Base-by-base conservation (phyloP, 306 rosid genomes). In the Vicia faba region DNA sequence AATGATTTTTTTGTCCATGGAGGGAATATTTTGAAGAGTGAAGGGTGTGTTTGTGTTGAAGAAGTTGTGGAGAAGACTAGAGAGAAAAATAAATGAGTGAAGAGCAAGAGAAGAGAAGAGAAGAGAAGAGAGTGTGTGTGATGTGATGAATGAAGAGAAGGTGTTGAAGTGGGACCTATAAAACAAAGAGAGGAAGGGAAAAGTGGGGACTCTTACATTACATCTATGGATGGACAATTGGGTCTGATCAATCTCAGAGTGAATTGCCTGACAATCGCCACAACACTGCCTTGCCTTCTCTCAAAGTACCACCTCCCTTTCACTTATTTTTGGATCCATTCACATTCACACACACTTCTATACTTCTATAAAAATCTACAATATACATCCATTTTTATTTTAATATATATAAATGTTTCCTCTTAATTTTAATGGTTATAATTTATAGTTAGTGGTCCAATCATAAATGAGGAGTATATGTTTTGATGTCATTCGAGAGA, bases 1-100 rank as follows among this genome's bases (percentile, higher is more conserved):
- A 15, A 8, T 48, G 12, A 49, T 45, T 70, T 87, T 89, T 76
- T 89, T 89, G 75, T 92, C 97, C 96, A 92, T 92, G 15, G 11
- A 75, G 72, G 12, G 68, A 51, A 51, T 51, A 19, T 9, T 51
- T 51, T 51, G 13, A 18, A 55, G 38, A 26, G 36, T 55, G 19
- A 55, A 48, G 20, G 8, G 25, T 1, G 11, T 18, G 55, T 49
- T n/a, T 40, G 3, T n/a, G 50, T 5, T 14, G 14, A 18, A 15
- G 14, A 8, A 15, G 54, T 46, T 45, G 10, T 45, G 18, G 23
- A 33, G 9, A 33, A 33, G 8, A 31, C 35, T 31, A 31, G 38
- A 33, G 36, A 31, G 18, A 44, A n/a, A 44, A 44, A 44, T 44
- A n/a, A 44, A 15, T 44, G 50, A 44, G 50, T 44, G 50, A 33